Evolutionary conservation across 768 basidiomycete genomes (phyloP), one percentile per base, ranked within the genome.

Genomic region (Agrocybe praecox): DNA sequence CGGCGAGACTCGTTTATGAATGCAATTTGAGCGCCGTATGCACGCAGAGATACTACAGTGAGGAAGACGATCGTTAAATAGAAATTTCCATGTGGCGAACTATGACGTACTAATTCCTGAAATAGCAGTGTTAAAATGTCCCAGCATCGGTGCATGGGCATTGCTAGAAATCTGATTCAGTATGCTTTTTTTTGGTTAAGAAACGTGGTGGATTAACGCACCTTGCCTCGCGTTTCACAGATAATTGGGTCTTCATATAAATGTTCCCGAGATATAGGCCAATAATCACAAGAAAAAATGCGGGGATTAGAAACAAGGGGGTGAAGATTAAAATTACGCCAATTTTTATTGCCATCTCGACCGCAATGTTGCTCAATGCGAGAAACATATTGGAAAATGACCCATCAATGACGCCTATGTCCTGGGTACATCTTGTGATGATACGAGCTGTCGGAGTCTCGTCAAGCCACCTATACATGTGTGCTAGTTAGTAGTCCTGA

Each of bases 31-130:
- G 36, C 36, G n/a, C 83, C 82, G 65, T 86, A 91, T 0, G 89
- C 89, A 21, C 88, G 78, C 54, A 91, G 84, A 8, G 86, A 80
- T 18, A 70, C 81, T 81, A 40, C 26, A 29, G n/a, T 29, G 9
- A 9, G 9, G 49, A 43, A 26, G 22, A 6, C 36, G n/a, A 14
- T 24, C 5, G 34, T 18, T 24, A 14, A 8, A 45, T 10, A 6
- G 14, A 14, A n/a, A 4, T 40, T 36, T 6, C 5, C 14, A 11
- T 24, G 2, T 17, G 15, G 15, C 15, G 32, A 43, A 53, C n/a
- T 10, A 12, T 24, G 15, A 12, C 74, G 47, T 70, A 80, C 79
- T 70, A 26, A 87, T 62, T 8, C 88, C 88, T 56, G 78, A 70
- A 34, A 90, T 81, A 1, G 88, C 65, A 19, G 71, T 68, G 19